Conservation (phyloP, 176 grass and related monocot species). For the Paspalum notatum region DNA sequence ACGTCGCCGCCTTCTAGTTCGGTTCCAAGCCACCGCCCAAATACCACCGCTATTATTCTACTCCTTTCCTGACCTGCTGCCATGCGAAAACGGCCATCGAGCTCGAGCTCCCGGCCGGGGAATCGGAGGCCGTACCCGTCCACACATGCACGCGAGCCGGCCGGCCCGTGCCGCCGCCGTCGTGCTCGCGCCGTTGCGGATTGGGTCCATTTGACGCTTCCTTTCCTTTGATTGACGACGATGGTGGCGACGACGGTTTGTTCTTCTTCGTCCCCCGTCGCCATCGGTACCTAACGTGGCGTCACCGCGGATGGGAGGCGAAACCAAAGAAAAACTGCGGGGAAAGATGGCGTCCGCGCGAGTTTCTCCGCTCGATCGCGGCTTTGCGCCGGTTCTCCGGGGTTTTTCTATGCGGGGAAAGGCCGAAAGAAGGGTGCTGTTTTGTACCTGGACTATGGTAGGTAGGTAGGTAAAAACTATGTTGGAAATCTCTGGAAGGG, state of each 20-base stretch:
- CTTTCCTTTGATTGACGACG: not conserved
- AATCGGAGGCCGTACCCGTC: too few species aligned
- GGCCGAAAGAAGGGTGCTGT: not conserved
- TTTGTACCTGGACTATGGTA: not conserved
- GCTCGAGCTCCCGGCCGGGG: too few species aligned
- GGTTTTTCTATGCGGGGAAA: not conserved
- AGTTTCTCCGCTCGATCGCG: not conserved
- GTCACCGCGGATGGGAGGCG: not conserved
- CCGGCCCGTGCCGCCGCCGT: too few species aligned
- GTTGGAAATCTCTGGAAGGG: constrained; percentile 30
- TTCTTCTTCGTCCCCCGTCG: constrained; percentile 1
- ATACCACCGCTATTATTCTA: too few species aligned
- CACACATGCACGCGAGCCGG: too few species aligned
- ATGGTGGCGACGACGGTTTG: not conserved
- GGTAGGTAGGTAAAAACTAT: constrained; percentile 15
- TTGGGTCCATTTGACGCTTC: too few species aligned
- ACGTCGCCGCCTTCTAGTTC: too few species aligned
- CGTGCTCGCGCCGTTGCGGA: not conserved
- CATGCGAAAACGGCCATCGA: too few species aligned
- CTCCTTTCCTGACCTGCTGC: too few species aligned
- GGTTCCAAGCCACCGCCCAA: too few species aligned
- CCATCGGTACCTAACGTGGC: constrained; percentile 36
- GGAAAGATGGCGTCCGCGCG: not conserved
- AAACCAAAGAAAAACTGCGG: not conserved
- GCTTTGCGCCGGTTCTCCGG: constrained; percentile 4